Percentiles rank a stretch among this genome's conserved stretches.
Conservation (phyloP, 192 early-diverging fungal species). For the Podila epicladia region DNA sequence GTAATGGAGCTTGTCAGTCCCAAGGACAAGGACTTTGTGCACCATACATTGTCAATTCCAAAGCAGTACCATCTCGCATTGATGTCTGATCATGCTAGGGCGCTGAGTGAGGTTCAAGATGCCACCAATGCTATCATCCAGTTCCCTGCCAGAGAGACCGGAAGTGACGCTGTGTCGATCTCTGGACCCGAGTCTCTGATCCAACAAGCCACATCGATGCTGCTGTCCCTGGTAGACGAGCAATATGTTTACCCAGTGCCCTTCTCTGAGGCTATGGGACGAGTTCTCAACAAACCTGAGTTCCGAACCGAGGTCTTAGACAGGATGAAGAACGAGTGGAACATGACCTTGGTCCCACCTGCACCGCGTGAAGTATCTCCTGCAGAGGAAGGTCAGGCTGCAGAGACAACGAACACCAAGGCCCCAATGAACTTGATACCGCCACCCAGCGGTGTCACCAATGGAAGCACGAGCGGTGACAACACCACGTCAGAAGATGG, state of each 20-base stretch:
- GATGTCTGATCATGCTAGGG: conserved; percentile 37
- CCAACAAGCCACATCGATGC: conserved; percentile 54
- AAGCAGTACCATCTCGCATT: conserved; percentile 46
- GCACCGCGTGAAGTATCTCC: conserved; percentile 4
- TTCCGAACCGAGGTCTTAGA: conserved; percentile 36
- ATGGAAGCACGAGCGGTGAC: not conserved
- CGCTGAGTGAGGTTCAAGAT: conserved; percentile 57
- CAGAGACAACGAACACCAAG: not conserved
- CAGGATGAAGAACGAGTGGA: conserved; percentile 49
- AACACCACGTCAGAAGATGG: not conserved
- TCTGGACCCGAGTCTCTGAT: conserved; percentile 66
- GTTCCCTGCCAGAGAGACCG: conserved; percentile 73
- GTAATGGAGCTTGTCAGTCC: conserved; percentile 70
- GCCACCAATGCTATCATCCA: conserved; percentile 57
- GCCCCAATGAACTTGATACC: not conserved
- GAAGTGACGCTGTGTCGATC: conserved; percentile 62
- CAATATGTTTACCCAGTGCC: conserved; percentile 50
- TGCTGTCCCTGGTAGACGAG: conserved; percentile 52
- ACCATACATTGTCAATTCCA: conserved; percentile 45
- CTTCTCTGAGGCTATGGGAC: conserved; percentile 43
- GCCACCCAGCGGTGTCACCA: not conserved
- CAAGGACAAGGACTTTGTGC: conserved; percentile 58
- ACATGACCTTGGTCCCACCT: conserved; percentile 43
- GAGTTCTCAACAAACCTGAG: conserved; percentile 43
- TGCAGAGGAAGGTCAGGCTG: not conserved